These are phyloP conservation scores for Stachybotrys elegans DNA, from an alignment of 2,329 filamentous ascomycete genomes.

Conservation along the genomic window DNA sequence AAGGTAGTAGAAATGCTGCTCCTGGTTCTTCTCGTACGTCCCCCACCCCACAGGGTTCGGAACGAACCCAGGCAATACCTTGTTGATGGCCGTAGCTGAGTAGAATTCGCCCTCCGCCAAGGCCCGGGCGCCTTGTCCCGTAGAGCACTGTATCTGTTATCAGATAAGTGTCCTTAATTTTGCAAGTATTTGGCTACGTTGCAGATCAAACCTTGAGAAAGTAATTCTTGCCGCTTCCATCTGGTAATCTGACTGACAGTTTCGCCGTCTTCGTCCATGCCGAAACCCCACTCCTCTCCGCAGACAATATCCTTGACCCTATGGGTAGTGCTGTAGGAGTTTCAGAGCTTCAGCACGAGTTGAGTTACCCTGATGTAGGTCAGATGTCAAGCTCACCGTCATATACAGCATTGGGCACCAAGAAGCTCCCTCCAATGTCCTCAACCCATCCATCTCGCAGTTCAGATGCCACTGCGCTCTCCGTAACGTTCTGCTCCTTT, in stretches of 20 bases:
- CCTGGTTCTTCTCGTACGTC: neutral
- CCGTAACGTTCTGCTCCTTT: too few relatives aligned
- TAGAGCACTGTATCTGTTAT: neutral
- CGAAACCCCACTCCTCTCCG: slow-evolving; percentile 2
- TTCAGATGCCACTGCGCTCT: too few relatives aligned
- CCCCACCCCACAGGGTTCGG: slow-evolving; percentile 4
- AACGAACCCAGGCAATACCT: neutral
- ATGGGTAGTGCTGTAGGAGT: slow-evolving; percentile 4
- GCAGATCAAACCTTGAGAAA: slow-evolving; percentile 8
- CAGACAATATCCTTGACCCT: neutral
- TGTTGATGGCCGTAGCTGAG: slow-evolving; percentile 3
- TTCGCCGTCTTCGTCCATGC: slow-evolving; percentile 8
- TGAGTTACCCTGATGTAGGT: neutral
- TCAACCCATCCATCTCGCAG: neutral
- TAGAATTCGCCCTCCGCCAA: slow-evolving; percentile 5
- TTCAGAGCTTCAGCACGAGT: too few relatives aligned
- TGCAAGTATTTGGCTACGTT: too few relatives aligned
- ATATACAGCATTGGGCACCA: neutral
- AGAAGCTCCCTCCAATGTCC: neutral
- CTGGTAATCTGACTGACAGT: neutral
- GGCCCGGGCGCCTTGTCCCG: neutral
- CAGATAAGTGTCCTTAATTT: too few relatives aligned
- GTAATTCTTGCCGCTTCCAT: slow-evolving; percentile 4
- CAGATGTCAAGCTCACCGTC: neutral
- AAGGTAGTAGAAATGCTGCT: slow-evolving; percentile 6